Conservation (phyloP, 1,139 yeast genomes). For the Taphrina pruni region DNA sequence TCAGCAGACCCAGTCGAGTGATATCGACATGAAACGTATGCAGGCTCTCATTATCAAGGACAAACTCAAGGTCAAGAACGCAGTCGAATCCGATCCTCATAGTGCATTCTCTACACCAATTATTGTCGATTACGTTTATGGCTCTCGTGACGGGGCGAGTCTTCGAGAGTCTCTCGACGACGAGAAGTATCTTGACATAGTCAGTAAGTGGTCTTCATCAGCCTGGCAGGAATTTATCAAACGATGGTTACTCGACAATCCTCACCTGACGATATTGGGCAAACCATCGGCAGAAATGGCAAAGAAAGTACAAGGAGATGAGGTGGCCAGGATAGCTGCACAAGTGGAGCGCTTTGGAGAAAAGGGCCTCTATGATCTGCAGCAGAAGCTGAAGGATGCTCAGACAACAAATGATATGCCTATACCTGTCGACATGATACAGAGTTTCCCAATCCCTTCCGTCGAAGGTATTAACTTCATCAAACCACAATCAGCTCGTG, state of each 20-base stretch:
- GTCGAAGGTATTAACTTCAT: slow-evolving; percentile 77
- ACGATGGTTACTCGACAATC: slow-evolving; percentile 64
- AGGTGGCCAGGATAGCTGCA: slow-evolving; percentile 58
- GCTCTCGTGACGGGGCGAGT: slow-evolving; percentile 65
- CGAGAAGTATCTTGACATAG: slow-evolving; percentile 64
- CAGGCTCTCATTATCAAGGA: slow-evolving; percentile 70
- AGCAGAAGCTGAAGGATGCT: slow-evolving; percentile 63
- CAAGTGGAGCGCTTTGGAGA: slow-evolving; percentile 64
- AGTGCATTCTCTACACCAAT: slow-evolving; percentile 64
- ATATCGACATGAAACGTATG: slow-evolving; percentile 69
- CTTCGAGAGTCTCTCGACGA: slow-evolving; percentile 62
- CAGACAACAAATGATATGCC: slow-evolving; percentile 70
- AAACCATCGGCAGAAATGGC: slow-evolving; percentile 74
- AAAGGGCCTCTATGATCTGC: slow-evolving; percentile 64
- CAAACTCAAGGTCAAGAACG: slow-evolving; percentile 65
- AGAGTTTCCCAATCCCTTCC: slow-evolving; percentile 71
- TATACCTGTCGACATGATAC: slow-evolving; percentile 72
- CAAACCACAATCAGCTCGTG: slow-evolving; percentile 66
- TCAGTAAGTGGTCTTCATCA: slow-evolving; percentile 65
- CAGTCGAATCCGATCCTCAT: slow-evolving; percentile 51
- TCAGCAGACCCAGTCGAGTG: slow-evolving; percentile 58
- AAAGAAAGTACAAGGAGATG: slow-evolving; percentile 59
- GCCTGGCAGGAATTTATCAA: slow-evolving; percentile 70
- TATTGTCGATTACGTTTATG: slow-evolving; percentile 80
- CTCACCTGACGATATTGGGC: slow-evolving; percentile 76